A percentile compares a stretch with the other conserved stretches of the same genome.
phyloP scores from a whole-genome alignment of 2,329 filamentous ascomycete species.

The Coniochaeta hoffmannii region DNA sequence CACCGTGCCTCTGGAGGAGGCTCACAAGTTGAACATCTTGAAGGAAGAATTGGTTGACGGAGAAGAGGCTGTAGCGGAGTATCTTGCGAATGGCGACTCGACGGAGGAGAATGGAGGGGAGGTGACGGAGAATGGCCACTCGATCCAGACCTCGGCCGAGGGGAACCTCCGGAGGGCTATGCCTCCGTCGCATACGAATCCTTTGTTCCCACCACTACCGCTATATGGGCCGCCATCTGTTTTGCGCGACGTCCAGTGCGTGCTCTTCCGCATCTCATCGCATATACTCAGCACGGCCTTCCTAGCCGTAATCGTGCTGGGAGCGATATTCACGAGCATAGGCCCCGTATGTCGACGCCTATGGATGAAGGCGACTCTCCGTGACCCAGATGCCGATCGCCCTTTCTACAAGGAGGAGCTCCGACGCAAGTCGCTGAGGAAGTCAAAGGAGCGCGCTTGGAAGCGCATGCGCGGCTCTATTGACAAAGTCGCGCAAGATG shows the following conservation, averaged over 20 bases:
- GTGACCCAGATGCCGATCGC: constrained; percentile 51
- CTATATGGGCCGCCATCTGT: constrained; percentile 69
- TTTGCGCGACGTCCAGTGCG: constrained; percentile 57
- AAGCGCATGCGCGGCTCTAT: constrained; percentile 30
- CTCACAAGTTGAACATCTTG: constrained; percentile 60
- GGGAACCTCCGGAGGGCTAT: constrained; percentile 38
- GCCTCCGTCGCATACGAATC: constrained; percentile 65
- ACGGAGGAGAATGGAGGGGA: constrained; percentile 19
- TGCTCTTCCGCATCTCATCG: constrained; percentile 58
- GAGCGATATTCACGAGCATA: constrained; percentile 62
- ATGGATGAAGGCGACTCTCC: constrained; percentile 47
- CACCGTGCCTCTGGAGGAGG: constrained; percentile 61
- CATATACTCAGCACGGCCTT: constrained; percentile 74
- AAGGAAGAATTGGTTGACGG: constrained; percentile 38
- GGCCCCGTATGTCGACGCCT: constrained; percentile 40
- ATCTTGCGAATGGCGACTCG: constrained; percentile 8
- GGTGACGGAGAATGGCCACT: constrained; percentile 14
- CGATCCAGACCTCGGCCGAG: constrained; percentile 35
- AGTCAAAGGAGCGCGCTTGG: constrained; percentile 58
- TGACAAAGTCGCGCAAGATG: constrained; percentile 29
- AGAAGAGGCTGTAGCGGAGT: constrained; percentile 16
- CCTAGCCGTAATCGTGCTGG: constrained; percentile 66
- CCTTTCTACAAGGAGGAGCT: constrained; percentile 70
- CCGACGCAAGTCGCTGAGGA: constrained; percentile 47
- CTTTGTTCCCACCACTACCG: constrained; percentile 77